Conservation (phyloP, 257 asterid genomes). For the Primulina tabacum region DNA sequence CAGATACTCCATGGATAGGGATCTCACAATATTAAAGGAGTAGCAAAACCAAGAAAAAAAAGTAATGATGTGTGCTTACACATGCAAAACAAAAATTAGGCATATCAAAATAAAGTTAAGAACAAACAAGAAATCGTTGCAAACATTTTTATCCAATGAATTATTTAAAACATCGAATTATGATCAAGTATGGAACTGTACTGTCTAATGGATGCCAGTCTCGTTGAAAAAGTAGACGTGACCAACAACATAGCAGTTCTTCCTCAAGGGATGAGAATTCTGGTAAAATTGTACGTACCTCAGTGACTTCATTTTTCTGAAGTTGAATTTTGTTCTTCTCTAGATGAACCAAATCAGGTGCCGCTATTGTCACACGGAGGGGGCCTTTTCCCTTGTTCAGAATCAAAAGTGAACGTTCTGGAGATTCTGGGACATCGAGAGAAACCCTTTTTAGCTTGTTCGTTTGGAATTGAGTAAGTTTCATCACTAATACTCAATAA, state of each 20-base stretch:
- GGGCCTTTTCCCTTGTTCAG: conserved; percentile 67
- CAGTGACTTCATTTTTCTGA: conserved; percentile 56
- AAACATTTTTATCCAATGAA: background rate
- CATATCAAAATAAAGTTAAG: background rate
- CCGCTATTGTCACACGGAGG: conserved; percentile 46
- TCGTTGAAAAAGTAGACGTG: background rate
- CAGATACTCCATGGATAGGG: background rate
- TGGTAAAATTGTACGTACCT: conserved; percentile 39
- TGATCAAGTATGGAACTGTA: background rate
- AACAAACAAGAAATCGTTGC: background rate
- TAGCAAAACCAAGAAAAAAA: background rate
- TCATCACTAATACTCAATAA: background rate
- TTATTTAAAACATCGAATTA: no score
- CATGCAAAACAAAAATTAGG: background rate
- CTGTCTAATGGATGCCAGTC: background rate
- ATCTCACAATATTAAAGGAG: background rate
- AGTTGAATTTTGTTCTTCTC: conserved; percentile 55
- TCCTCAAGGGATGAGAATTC: conserved; percentile 10
- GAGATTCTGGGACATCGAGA: conserved; percentile 58
- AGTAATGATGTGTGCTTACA: background rate
- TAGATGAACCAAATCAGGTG: conserved; percentile 59
- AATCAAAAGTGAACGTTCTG: conserved; percentile 73
- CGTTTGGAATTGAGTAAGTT: conserved; percentile 3
- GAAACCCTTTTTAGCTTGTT: background rate
- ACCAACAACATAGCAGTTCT: conserved; percentile 12